phyloP scores from a whole-genome alignment of 2,329 filamentous ascomycete species.

The Pseudocercospora ulei region DNA sequence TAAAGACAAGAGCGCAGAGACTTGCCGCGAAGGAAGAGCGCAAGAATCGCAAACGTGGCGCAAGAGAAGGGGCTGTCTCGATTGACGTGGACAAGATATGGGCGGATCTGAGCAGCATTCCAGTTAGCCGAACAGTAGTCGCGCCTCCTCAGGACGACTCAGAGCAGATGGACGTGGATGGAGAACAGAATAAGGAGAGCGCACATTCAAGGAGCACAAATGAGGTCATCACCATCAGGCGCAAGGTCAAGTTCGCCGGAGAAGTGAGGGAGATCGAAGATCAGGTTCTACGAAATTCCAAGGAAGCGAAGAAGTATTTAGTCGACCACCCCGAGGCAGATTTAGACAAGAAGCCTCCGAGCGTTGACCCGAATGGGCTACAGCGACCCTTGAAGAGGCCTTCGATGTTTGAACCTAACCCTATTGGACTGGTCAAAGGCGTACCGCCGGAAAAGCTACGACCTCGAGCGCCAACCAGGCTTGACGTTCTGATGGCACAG shows the following conservation, averaged over 20 bases:
- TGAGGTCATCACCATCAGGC: constrained; percentile 47
- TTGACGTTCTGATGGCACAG: constrained; percentile 31
- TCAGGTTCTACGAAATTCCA: constrained; percentile 45
- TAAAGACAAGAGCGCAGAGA: constrained; percentile 48
- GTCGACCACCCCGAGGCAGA: constrained; percentile 35
- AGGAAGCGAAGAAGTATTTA: constrained; percentile 48
- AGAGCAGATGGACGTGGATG: constrained; percentile 20
- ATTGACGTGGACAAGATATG: constrained; percentile 49
- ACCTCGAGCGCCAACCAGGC: constrained; percentile 28
- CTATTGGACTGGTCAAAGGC: constrained; percentile 40
- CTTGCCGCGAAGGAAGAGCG: constrained; percentile 43
- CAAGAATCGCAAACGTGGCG: constrained; percentile 40
- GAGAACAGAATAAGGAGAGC: constrained; percentile 25
- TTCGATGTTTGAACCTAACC: constrained; percentile 46
- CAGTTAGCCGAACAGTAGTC: constrained; percentile 26
- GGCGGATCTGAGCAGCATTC: constrained; percentile 42
- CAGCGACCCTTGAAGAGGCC: constrained; percentile 40
- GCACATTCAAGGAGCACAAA: constrained; percentile 26
- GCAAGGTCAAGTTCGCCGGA: constrained; percentile 50
- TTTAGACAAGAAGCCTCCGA: constrained; percentile 24
- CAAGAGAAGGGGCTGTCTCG: constrained; percentile 41
- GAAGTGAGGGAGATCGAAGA: constrained; percentile 48
- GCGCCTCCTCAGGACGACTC: constrained; percentile 14
- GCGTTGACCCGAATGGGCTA: constrained; percentile 31
- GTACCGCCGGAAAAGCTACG: constrained; percentile 41